These are phyloP conservation scores for Ammopiptanthus mongolicus DNA, from an alignment of 306 rosid genomes.

Conservation along the genomic window DNA sequence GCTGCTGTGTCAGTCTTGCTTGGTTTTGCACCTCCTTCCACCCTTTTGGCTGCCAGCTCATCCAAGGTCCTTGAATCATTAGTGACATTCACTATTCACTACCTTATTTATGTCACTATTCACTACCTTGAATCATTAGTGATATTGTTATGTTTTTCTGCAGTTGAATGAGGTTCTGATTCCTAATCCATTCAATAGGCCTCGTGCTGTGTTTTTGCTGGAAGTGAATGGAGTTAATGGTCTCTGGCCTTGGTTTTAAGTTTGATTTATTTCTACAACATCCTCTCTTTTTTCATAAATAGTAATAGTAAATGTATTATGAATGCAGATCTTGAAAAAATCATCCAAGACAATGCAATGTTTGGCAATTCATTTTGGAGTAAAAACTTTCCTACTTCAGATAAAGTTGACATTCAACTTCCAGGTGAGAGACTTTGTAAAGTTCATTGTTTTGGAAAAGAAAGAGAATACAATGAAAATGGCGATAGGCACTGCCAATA, in stretches of 20 bases:
- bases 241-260: slow-evolving; percentile 28
- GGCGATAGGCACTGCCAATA: not conserved
- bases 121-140: not conserved
- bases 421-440: slow-evolving; percentile 42
- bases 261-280: not conserved
- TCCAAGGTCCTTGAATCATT: slow-evolving; percentile 58
- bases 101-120: slow-evolving; percentile 1
- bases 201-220: slow-evolving; percentile 73
- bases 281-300: not conserved
- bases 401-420: slow-evolving; percentile 65
- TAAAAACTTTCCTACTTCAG: slow-evolving; percentile 35
- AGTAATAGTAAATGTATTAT: slow-evolving; percentile 15
- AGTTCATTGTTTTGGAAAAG: not conserved
- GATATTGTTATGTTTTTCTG: slow-evolving; percentile 19
- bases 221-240: slow-evolving; percentile 74
- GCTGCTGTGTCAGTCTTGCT: slow-evolving; percentile 85
- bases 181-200: slow-evolving; percentile 94
- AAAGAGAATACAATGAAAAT: not conserved
- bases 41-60: slow-evolving; percentile 67
- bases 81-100: not conserved
- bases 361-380: slow-evolving; percentile 42
- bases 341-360: slow-evolving; percentile 40
- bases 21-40: slow-evolving; percentile 74
- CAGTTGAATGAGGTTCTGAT: slow-evolving; percentile 79
- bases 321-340: slow-evolving; percentile 47